A percentile compares a stretch with the other conserved stretches of the same genome.
These are phyloP conservation scores for Gossypium stocksii DNA, from an alignment of 345 rosid genomes.

Conservation along the genomic window DNA sequence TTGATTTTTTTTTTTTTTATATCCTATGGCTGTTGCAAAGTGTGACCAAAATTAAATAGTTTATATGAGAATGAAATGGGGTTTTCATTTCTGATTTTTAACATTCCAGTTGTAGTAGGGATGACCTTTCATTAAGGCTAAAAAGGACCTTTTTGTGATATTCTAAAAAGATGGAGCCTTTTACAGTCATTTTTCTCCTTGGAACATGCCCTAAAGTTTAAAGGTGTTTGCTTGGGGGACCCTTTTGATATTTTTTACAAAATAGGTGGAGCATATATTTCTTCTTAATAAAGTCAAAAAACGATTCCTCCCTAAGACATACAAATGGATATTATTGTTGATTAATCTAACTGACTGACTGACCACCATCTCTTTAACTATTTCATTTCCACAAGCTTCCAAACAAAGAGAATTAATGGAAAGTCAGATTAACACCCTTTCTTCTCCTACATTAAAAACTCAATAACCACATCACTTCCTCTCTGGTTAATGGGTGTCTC, in stretches of 20 bases:
- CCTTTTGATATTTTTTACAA: conserved; percentile 19
- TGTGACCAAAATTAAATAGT: no score
- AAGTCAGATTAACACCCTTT: conserved; percentile 62
- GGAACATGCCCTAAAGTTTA: conserved; percentile 40
- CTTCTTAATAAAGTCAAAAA: conserved; percentile 48
- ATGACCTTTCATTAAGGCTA: conserved; percentile 32
- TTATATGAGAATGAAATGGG: no score
- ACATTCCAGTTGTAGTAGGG: conserved; percentile 28
- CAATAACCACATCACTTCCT: conserved; percentile 27
- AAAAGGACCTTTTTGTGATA: conserved; percentile 70
- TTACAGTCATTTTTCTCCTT: conserved; percentile 45
- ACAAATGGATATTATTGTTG: conserved; percentile 19
- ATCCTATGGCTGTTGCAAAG: no score
- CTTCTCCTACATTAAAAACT: conserved; percentile 30
- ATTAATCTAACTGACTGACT: conserved; percentile 41
- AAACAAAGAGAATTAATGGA: conserved; percentile 86
- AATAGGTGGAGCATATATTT: conserved; percentile 32
- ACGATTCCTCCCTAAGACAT: conserved; percentile 29
- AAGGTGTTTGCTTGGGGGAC: conserved; percentile 47
- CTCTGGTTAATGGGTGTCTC: conserved; percentile 47
- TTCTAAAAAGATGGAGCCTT: conserved; percentile 39
- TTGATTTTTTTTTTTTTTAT: no score
- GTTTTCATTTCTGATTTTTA: conserved; percentile 8
- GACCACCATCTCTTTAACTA: conserved; percentile 44
- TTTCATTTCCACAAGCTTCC: conserved; percentile 71